phyloP scores from a whole-genome alignment of 306 rosid genomes.

The Cicer yamashitae region DNA sequence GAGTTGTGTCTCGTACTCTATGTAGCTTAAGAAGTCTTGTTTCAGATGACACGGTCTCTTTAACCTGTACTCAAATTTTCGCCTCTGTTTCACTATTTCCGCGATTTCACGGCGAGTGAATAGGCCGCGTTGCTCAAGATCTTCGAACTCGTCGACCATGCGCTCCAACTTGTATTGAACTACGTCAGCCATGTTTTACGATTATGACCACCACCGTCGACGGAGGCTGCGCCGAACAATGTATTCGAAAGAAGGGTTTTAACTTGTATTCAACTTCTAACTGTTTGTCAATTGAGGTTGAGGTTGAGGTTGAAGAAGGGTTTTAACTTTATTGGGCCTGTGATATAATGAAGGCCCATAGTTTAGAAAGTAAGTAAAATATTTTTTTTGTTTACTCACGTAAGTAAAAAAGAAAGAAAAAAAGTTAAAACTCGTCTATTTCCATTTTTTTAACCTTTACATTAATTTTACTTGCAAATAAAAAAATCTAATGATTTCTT shows the following conservation, averaged over 20 bases:
- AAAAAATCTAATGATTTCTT: no score
- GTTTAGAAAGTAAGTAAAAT: no score
- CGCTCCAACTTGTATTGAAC: slow-evolving; percentile 58
- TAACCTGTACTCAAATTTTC: slow-evolving; percentile 54
- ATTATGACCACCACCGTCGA: background rate
- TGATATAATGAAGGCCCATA: background rate
- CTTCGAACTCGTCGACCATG: slow-evolving; percentile 56
- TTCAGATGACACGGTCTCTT: slow-evolving; percentile 50
- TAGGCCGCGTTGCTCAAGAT: slow-evolving; percentile 54
- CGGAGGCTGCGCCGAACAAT: background rate
- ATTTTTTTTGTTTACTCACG: no score
- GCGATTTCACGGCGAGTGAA: slow-evolving; percentile 53
- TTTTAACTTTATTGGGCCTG: background rate
- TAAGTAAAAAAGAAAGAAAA: no score
- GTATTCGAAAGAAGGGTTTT: background rate
- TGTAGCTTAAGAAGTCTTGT: slow-evolving; percentile 49
- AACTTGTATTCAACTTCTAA: background rate
- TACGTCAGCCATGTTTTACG: slow-evolving; percentile 50
- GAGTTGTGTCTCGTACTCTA: slow-evolving; percentile 54
- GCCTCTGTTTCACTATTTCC: slow-evolving; percentile 54
- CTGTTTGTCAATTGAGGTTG: background rate
- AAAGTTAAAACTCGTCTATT: no score
- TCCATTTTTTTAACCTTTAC: no score
- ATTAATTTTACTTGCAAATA: no score
- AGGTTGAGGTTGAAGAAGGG: slow-evolving; percentile 17